phyloP scores from a whole-genome alignment of 768 basidiomycete species.

The Steccherinum ochraceum region DNA sequence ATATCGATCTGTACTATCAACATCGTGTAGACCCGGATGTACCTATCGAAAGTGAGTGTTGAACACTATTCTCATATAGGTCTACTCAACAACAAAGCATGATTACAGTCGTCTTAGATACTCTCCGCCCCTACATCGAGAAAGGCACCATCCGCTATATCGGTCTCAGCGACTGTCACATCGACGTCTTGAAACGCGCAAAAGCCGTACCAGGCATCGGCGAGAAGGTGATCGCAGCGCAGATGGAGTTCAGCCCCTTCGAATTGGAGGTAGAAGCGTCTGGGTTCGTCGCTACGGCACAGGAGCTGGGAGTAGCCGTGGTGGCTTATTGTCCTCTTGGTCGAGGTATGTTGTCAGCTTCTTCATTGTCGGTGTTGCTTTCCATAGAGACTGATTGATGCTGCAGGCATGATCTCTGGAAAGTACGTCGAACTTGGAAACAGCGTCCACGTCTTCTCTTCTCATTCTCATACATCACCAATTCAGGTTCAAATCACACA shows the following conservation, averaged over 20 bases:
- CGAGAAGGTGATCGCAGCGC: too few species aligned
- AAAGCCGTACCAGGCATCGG: constrained; percentile 26
- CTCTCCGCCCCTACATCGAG: too few species aligned
- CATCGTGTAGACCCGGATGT: constrained; percentile 14
- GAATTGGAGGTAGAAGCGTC: constrained; percentile 24
- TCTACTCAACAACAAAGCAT: neutral
- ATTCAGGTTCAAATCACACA: too few species aligned
- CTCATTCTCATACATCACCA: too few species aligned
- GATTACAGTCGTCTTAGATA: too few species aligned
- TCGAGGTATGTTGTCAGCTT: constrained; percentile 23
- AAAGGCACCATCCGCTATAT: constrained; percentile 31
- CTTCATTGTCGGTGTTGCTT: too few species aligned
- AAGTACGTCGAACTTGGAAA: too few species aligned
- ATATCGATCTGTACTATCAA: constrained; percentile 12
- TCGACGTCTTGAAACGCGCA: constrained; percentile 25
- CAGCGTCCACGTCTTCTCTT: too few species aligned
- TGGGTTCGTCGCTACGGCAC: constrained; percentile 19
- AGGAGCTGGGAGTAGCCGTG: constrained; percentile 28
- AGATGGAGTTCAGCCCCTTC: constrained; percentile 27
- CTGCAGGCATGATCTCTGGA: too few species aligned
- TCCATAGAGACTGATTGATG: too few species aligned
- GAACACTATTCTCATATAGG: constrained; percentile 21
- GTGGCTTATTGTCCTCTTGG: constrained; percentile 31
- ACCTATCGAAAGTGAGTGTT: constrained; percentile 19
- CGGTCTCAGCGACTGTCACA: constrained; percentile 31